Evolutionary conservation across 192 early-diverging fungal species (phyloP), one percentile per base, ranked within the genome.

Genomic region (Kickxella alabastrina): DNA sequence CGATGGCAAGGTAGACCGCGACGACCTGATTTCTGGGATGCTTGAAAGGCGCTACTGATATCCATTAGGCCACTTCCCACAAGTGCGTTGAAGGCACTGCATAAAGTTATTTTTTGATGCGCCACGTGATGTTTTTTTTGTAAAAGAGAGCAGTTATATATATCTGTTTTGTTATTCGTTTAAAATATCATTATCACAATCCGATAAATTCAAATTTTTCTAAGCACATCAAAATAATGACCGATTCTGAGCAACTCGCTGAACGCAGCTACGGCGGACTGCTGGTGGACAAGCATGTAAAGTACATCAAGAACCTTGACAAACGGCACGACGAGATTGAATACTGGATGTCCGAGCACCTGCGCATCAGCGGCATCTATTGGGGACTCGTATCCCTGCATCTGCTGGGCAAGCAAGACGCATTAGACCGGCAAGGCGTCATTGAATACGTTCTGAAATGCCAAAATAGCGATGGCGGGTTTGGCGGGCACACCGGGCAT

Each of bases 311-410:
- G 45, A 77, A 73, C 6, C 62, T 89, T 6, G 86, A 89, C 65
- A 86, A 91, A 85, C 80, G 84, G 60, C 86, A 89, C 36, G 87
- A 93, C 50, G 83, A 83, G 26, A 76, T 98, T 10, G 93, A 96
- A 52, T 98, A 96, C 69, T 94, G 92, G 92, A 68, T 90, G 42
- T 85, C 88, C 6, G 93, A 95, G 52, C 93, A 95, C 46, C 72
- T 98, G 9, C 86, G 92, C 1, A 59, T 98, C 14, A 93, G 87
- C 54, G 95, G 91, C 21, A 77, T 98, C 19, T 98, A 96, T 55
- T 96, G 95, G 95, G 93, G 92, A 0, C 59, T 93, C 0, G 92
- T 91, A 0, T 84, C 92, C 0, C 68, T 96, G 28, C 79, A 84
- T 26, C 61, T 96, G 31, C 59, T 98, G 62, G 75, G 80, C 35